These are phyloP conservation scores for Penicillium alfredii DNA, from an alignment of 495 filamentous ascomycete species.

Conservation along the genomic window DNA sequence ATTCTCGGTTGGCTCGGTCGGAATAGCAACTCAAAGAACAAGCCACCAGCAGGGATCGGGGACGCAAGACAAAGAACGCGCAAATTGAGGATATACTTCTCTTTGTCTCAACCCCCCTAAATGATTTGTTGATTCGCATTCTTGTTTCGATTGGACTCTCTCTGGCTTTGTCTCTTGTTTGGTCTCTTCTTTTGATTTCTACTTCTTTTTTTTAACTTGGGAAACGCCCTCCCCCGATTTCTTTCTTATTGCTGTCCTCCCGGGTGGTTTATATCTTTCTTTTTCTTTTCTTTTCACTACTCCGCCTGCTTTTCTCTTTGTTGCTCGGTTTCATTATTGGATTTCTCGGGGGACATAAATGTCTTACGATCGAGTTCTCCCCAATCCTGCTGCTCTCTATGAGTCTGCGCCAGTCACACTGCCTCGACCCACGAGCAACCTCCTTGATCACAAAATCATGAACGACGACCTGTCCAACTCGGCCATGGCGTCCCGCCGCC, in stretches of 20 bases:
- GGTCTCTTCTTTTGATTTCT: background rate
- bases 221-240: too few species aligned
- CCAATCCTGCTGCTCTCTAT: constrained; percentile 44
- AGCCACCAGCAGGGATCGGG: constrained; percentile 16
- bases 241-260: too few species aligned
- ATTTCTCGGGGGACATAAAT: constrained; percentile 33
- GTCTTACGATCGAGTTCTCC: constrained; percentile 54
- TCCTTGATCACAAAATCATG: constrained; percentile 50
- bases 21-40: constrained; percentile 24
- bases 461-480: constrained; percentile 28
- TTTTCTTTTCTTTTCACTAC: background rate
- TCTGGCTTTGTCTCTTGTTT: background rate
- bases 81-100: constrained; percentile 11
- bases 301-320: background rate
- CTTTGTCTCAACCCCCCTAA: background rate
- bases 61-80: constrained; percentile 15
- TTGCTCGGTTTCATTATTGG: constrained; percentile 12
- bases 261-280: too few species aligned
- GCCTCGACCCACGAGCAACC: constrained; percentile 32
- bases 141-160: background rate
- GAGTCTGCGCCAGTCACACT: constrained; percentile 30
- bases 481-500: constrained; percentile 12
- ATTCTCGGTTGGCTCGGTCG: constrained; percentile 25
- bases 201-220: background rate
- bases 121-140: background rate